These are phyloP conservation scores for Mrakia blollopis DNA, from an alignment of 768 basidiomycete species.

Conservation along the genomic window DNA sequence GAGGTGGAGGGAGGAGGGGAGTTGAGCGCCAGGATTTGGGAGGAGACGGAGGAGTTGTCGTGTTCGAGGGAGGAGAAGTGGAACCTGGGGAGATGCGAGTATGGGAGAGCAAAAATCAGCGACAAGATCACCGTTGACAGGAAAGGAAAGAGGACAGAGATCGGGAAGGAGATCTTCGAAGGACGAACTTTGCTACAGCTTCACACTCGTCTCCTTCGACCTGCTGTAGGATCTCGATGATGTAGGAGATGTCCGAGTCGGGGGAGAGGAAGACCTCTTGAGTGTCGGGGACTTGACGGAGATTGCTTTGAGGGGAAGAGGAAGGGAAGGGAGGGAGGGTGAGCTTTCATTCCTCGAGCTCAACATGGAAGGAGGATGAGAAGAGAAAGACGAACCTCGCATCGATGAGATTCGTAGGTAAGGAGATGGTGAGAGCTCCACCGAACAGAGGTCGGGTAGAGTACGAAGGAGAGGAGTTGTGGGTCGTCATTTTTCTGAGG, in stretches of 20 bases:
- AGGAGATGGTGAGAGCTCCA: constrained; percentile 65
- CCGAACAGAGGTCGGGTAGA: constrained; percentile 59
- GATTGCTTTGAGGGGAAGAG: constrained; percentile 45
- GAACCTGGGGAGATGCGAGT: constrained; percentile 54
- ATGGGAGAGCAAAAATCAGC: too few species aligned
- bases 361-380: neutral
- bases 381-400: constrained; percentile 62
- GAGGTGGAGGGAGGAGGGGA: constrained; percentile 46
- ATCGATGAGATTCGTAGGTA: constrained; percentile 64
- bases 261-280: constrained; percentile 87
- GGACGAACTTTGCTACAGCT: constrained; percentile 67
- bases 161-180: neutral
- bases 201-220: constrained; percentile 52
- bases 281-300: constrained; percentile 86
- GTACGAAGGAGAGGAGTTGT: neutral
- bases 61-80: constrained; percentile 87
- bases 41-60: constrained; percentile 69
- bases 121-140: neutral
- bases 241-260: constrained; percentile 63
- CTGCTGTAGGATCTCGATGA: constrained; percentile 76
- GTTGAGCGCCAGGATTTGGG: constrained; percentile 34
- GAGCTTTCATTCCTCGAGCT: neutral
- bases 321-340: neutral
- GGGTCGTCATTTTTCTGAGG: neutral
- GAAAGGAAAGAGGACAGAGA: neutral